These are phyloP conservation scores for Salix viminalis DNA, from an alignment of 345 rosid species.

Conservation along the genomic window DNA sequence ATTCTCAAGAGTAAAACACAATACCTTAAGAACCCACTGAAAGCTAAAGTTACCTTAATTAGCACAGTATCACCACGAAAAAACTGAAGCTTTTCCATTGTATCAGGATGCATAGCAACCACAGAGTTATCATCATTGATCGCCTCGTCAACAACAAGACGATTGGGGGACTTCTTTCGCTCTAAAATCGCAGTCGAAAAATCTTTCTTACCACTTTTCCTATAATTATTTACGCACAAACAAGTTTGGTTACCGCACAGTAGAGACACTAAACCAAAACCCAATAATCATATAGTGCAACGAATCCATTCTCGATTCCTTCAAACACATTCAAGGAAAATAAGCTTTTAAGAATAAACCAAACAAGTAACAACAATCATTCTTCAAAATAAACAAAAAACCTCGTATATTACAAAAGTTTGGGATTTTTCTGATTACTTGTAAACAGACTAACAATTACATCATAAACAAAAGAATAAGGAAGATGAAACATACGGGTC, in stretches of 20 bases:
- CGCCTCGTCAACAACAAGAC: slow-evolving; percentile 33
- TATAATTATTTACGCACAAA: neutral
- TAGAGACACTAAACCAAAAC: neutral
- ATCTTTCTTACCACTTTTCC: slow-evolving; percentile 23
- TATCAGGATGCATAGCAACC: slow-evolving; percentile 24
- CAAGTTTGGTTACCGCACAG: neutral
- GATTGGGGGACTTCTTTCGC: slow-evolving; percentile 32
- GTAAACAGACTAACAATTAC: neutral
- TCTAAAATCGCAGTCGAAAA: slow-evolving; percentile 29
- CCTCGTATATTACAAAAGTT: neutral
- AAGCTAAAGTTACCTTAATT: slow-evolving; percentile 14
- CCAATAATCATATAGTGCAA: neutral
- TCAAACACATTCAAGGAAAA: neutral
- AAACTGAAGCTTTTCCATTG: slow-evolving; percentile 37
- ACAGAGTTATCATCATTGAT: slow-evolving; percentile 30
- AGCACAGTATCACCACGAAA: slow-evolving; percentile 30
- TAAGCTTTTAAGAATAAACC: neutral
- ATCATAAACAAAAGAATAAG: neutral
- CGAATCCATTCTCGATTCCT: neutral
- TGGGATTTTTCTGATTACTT: neutral
- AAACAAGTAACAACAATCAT: neutral
- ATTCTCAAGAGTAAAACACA: neutral
- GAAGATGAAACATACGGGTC: slow-evolving; percentile 7
- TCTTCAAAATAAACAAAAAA: neutral
- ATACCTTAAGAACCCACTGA: neutral